These are phyloP conservation scores for Ilyonectria destructans DNA, from an alignment of 2,329 filamentous ascomycete genomes.

Conservation along the genomic window DNA sequence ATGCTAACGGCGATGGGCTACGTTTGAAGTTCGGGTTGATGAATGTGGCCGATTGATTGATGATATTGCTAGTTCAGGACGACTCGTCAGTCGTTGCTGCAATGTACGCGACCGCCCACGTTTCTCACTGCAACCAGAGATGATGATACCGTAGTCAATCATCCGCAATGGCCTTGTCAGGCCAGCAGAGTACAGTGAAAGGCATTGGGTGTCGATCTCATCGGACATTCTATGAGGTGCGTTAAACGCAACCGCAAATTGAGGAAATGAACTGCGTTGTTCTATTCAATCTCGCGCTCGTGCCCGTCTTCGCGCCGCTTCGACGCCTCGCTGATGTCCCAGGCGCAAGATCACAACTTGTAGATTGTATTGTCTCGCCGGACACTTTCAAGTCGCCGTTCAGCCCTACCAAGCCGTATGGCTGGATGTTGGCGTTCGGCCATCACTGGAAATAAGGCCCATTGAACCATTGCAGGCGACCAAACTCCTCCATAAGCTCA, in stretches of 20 bases:
- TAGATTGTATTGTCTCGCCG: no score
- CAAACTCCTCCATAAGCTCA: constrained; percentile 1
- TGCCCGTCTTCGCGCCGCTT: constrained; percentile 2
- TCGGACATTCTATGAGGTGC: constrained; percentile 3
- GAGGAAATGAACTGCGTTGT: constrained; percentile 6
- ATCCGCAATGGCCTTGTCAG: neutral
- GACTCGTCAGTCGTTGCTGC: neutral
- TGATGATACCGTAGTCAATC: neutral
- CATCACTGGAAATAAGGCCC: neutral
- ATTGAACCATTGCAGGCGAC: neutral
- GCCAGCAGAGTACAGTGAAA: constrained; percentile 1
- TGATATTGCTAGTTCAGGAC: constrained; percentile 5
- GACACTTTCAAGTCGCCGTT: no score
- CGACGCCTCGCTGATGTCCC: neutral
- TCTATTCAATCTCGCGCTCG: constrained; percentile 5
- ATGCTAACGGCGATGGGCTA: constrained; percentile 2
- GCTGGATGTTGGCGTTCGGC: neutral
- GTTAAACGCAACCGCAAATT: neutral
- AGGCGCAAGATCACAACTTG: neutral
- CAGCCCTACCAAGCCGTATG: no score
- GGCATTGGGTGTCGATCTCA: neutral
- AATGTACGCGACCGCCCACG: neutral
- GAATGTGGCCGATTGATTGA: constrained; percentile 3
- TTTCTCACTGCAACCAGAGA: neutral
- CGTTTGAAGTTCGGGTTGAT: constrained; percentile 2